Evolutionary conservation across 2,329 filamentous ascomycete genomes (phyloP).

Genomic region (Aspergillus udagawae): DNA sequence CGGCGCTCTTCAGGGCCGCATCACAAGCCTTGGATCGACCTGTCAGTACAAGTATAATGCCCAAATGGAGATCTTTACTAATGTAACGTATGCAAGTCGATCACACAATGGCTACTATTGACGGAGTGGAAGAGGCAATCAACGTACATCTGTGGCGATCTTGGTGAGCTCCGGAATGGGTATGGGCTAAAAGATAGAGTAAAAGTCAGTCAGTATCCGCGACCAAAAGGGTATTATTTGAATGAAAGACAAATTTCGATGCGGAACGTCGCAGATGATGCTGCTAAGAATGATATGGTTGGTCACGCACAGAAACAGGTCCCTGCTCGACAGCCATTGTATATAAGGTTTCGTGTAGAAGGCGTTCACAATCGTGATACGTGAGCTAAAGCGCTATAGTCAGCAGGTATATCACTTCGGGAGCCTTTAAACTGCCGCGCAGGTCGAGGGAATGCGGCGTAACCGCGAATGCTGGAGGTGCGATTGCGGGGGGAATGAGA

Average conservation of each 20-base stretch:
- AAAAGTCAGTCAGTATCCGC: slow-evolving; percentile 2
- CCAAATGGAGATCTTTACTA: not conserved
- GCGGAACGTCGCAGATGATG: slow-evolving; percentile 2
- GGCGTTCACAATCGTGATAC: not conserved
- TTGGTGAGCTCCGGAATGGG: slow-evolving; percentile 73
- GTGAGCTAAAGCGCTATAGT: slow-evolving; percentile 1
- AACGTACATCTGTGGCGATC: slow-evolving; percentile 75
- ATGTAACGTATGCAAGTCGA: not conserved
- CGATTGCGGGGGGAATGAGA: slow-evolving; percentile 10
- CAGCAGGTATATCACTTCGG: slow-evolving; percentile 10
- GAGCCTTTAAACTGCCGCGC: slow-evolving; percentile 6
- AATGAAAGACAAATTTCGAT: not conserved
- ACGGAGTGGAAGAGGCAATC: not conserved
- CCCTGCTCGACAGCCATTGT: slow-evolving; percentile 31
- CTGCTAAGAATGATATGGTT: not conserved
- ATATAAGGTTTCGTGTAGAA: slow-evolving; percentile 1
- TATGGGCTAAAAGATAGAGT: slow-evolving; percentile 57
- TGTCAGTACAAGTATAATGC: slow-evolving; percentile 6
- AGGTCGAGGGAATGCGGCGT: slow-evolving; percentile 10
- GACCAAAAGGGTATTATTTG: not conserved
- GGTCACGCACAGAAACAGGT: slow-evolving; percentile 23
- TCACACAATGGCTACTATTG: not conserved
- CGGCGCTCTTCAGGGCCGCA: slow-evolving; percentile 66
- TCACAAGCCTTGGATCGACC: slow-evolving; percentile 69
- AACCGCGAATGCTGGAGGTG: slow-evolving; percentile 12